Evolutionary conservation across 257 asterid species (phyloP).

Genomic region (Nicotiana knightiana): DNA sequence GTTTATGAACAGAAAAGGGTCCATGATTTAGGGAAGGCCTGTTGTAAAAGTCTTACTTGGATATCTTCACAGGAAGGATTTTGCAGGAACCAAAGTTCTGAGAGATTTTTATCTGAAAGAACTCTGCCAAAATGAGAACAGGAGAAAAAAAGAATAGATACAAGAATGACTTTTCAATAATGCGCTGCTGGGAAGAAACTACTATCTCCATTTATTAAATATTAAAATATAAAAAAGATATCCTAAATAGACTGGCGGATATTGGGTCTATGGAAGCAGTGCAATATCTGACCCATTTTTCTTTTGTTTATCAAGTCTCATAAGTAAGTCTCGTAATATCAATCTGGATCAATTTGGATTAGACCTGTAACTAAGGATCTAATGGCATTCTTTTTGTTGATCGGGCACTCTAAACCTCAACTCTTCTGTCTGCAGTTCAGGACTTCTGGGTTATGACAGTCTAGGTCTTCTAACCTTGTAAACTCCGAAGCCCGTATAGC

Average conservation of each 20-base stretch:
- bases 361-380: background rate
- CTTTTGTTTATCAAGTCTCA: background rate
- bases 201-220: background rate
- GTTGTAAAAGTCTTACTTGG: background rate
- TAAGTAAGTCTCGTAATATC: background rate
- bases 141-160: background rate
- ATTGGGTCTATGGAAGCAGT: background rate
- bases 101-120: background rate
- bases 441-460: background rate
- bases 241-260: background rate
- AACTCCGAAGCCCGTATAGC: background rate
- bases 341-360: background rate
- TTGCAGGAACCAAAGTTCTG: background rate
- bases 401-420: background rate
- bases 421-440: background rate
- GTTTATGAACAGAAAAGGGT: slow-evolving; percentile 3
- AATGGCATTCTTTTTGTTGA: background rate
- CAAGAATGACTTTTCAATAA: background rate
- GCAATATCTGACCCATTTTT: background rate
- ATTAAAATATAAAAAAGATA: background rate
- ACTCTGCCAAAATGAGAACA: background rate
- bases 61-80: background rate
- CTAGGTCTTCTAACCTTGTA: background rate
- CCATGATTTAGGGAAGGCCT: background rate
- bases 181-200: background rate